Evolutionary conservation across 495 filamentous ascomycete species (phyloP), one percentile per base, ranked within the genome.

Genomic region (Neurospora tetraspora): DNA sequence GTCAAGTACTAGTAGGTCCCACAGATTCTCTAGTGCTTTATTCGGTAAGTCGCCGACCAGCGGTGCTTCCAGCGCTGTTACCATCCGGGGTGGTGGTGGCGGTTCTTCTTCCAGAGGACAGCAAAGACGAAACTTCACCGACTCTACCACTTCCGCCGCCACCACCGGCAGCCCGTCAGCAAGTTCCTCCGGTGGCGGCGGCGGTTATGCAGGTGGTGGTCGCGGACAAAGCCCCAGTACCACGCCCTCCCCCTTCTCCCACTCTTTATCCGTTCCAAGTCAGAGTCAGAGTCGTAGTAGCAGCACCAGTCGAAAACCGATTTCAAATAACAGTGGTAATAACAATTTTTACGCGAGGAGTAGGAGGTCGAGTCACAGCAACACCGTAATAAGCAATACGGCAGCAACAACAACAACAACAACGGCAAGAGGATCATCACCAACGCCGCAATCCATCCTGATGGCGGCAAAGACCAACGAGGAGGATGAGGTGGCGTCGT

Each of bases 401-500:
- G n/a, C 42, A 45, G 1, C 11, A 39, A 2, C 27, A 36, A 36
- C 65, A 34, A 27, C 20, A 16, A 16, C 20, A 61, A 14, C 53
- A 34, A n/a, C n/a, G 27, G 12, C 12, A 65, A 34, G n/a, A 16
- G 53, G 53, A 14, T 61, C 23, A 61, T 61, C 53, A 36, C 53
- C 53, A 65, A 9, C 23, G 12, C 53, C 53, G 7, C 23, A 31
- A 34, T 65, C 53, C 14, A 9, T 31, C 6, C 53, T 65, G 47
- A 39, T 36, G n/a, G 39, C 69, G n/a, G 40, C 71, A 1, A 73
- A 68, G 31, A 72, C 75, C 39, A 43, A 69, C 31, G 76, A 81
- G 45, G 81, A 81, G 27, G 81, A 80, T 23, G 76, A 72, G 9
- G 81, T 76, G 4, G 71, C 71, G 31, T 68, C 71, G 7, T 77